Base-by-base conservation (phyloP, 2,329 filamentous ascomycete genomes). In the Phialophora chinensis region DNA sequence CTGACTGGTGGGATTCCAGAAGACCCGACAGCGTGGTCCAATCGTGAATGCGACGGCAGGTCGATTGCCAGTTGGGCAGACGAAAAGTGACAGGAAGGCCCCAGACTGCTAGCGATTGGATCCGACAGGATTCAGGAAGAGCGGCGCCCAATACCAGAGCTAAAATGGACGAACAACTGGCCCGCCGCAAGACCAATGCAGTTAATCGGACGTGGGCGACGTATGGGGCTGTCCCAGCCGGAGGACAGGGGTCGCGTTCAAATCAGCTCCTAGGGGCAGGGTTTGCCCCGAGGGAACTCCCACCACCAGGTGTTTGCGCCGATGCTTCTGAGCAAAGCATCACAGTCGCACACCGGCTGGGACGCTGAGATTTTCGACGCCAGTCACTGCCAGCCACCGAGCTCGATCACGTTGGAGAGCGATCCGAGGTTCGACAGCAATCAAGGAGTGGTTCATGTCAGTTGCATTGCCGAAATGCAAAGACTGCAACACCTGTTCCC, bases 401-500 rank as follows among this genome's bases (percentile, higher is more conserved):
- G 17, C 17, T 33, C 25, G 14, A n/a, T 12, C 53, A 55, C 11
- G 12, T 35, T 25, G n/a, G 12, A 27, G n/a, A 23, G 53, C 29
- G 53, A 29, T 23, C 29, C 53, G 53, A 55, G n/a, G 29, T 55
- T 29, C 53, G 53, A 8, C 14, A 23, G 27, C 52, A 25, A 53
- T 50, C 42, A 23, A 50, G 23, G 10, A 27, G 31, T 52, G 25
- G 59, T 61, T 61, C 59, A 25, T 54, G 59, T 61, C 59, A 35
- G 59, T 11, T 52, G 59, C 59, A 53, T 61, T 61, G 47, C 29
- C 59, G 59, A 61, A 10, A 42, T 61, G 59, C 59, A 42, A 52
- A 52, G 49, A 23, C 47, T 61, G 59, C 59, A 53, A 54, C 59
- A 62, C 60, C 60, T 47, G 38, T 55, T 62, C 59, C 31, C 59